Evolutionary conservation across 2,329 filamentous ascomycete genomes (phyloP).

Genomic region (Neopestalotiopsis clavispora): DNA sequence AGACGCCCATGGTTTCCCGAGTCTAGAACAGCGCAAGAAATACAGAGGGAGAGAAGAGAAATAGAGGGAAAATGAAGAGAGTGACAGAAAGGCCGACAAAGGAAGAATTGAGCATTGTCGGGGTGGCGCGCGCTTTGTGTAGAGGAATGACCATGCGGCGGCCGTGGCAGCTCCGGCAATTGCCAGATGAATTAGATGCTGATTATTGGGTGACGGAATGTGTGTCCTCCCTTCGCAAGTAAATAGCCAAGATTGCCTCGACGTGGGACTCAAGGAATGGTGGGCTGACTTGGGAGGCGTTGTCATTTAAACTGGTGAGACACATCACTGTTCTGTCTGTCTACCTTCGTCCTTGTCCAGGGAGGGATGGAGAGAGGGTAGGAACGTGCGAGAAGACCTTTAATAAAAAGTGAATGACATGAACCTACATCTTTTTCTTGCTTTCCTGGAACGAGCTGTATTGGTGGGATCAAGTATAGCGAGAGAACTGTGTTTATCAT

Average conservation of each 20-base stretch:
- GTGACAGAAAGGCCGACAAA: conserved; percentile 19
- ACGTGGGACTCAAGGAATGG: conserved; percentile 30
- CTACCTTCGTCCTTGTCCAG: neutral
- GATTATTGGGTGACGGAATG: conserved; percentile 24
- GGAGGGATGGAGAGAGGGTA: neutral
- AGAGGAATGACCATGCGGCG: conserved; percentile 18
- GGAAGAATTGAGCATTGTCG: conserved; percentile 22
- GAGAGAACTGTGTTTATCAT: neutral
- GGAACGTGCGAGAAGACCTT: neutral
- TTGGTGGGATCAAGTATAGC: neutral
- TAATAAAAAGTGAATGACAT: neutral
- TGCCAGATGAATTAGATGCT: neutral
- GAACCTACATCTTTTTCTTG: neutral
- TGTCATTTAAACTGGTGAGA: conserved; percentile 17
- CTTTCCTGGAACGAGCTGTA: neutral
- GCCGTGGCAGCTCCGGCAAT: neutral
- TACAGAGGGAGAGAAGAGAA: conserved; percentile 16
- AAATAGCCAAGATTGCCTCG: neutral
- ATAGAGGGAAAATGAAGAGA: neutral
- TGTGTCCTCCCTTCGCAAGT: conserved; percentile 19
- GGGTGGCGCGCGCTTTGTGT: conserved; percentile 22
- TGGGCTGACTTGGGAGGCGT: conserved; percentile 26
- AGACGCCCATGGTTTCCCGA: neutral
- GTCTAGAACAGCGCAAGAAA: conserved; percentile 5
- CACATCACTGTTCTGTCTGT: neutral